Evolutionary conservation across 1,139 yeast species (phyloP), one percentile per base, ranked within the genome.

Genomic region (Candida tropicalis): DNA sequence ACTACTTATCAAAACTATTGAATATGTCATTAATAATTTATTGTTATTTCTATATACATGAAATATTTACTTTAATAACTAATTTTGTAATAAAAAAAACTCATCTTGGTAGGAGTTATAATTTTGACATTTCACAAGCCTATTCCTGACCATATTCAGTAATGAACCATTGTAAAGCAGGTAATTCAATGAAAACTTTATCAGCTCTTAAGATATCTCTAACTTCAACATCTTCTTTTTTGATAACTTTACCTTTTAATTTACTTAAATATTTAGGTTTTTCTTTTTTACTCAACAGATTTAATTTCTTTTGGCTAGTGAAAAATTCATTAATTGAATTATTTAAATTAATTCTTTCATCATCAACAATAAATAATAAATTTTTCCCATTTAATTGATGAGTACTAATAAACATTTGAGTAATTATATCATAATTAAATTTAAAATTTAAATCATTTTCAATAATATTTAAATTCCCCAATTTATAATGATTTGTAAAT

Each of bases 191-290:
- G 55, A 81, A 80, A 47, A 91, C 71, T 49, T 88, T 78, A 57
- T 86, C 80, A 23, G 97, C 95, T 66, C 82, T 86, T 52, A 91
- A 78, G 44, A 91, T 60, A 59, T 90, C 96, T 65, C 93, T 81
- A 29, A 91, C 95, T 60, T 87, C 88, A 32, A 89, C 81, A 18
- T 84, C 87, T 55, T 89, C 96, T 62, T 86, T 84, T 50, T 82
- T 77, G 48, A 87, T 68, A 28, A 88, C 82, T 53, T 79, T 87
- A 38, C 88, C 79, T 56, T 77, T 79, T 32, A 58, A 71, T 49
- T 61, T 70, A 63, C 60, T 81, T 70, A 16, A 86, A 77, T 31
- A 68, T 23, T 40, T 46, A 5, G 41, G 32, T 27, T 35, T 41
- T 11, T 46, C 50, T 22, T 31, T 40, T 28, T 39, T 40, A 18